phyloP scores from a whole-genome alignment of 768 basidiomycete species.

The Leccinum subgranulosum region DNA sequence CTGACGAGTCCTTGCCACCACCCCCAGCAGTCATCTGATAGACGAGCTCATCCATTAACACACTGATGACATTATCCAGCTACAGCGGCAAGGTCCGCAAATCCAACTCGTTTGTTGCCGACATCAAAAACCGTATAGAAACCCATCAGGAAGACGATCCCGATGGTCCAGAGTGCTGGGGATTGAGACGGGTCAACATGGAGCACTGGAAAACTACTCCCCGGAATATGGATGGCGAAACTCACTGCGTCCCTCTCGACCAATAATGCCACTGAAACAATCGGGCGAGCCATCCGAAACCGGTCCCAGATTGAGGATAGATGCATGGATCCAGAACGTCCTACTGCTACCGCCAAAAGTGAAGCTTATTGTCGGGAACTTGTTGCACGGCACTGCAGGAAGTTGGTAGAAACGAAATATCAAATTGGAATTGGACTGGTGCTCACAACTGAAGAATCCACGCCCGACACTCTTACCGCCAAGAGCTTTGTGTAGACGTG shows the following conservation, averaged over 20 bases:
- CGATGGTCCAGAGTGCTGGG: not conserved
- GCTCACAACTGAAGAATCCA: not conserved
- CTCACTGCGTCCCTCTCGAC: not conserved
- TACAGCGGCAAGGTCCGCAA: not conserved
- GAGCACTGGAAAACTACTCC: not conserved
- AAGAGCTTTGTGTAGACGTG: not conserved
- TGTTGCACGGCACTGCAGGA: not conserved
- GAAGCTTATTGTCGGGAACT: not conserved
- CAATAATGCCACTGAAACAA: not conserved
- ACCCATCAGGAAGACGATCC: not conserved
- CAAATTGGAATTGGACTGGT: not conserved
- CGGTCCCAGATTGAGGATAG: not conserved
- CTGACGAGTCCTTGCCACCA: too few relatives aligned
- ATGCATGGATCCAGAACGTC: not conserved
- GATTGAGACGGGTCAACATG: not conserved
- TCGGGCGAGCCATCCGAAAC: not conserved
- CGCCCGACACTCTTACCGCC: not conserved
- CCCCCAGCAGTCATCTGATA: too few relatives aligned
- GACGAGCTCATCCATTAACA: too few relatives aligned
- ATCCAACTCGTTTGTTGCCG: not conserved
- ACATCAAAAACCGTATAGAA: not conserved
- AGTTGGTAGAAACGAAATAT: not conserved
- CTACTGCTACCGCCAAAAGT: not conserved
- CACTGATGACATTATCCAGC: not conserved
- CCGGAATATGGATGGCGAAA: not conserved